phyloP scores from a whole-genome alignment of 805 yeast genomes.

The Saccharomyces mikatae region DNA sequence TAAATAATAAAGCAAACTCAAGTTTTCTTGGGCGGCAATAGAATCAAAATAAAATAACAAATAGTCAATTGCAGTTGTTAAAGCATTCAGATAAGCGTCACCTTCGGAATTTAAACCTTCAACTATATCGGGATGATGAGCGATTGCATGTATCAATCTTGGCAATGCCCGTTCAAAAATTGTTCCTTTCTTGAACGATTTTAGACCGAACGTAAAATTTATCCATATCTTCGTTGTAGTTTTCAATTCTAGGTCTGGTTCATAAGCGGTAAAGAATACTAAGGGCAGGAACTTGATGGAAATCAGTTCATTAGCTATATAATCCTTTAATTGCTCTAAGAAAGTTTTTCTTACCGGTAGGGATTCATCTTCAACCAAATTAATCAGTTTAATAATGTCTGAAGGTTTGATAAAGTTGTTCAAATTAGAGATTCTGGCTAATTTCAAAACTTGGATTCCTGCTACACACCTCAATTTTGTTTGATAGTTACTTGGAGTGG shows the following conservation, averaged over 20 bases:
- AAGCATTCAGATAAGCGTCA: slow-evolving; percentile 35
- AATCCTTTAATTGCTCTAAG: slow-evolving; percentile 41
- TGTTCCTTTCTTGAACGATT: slow-evolving; percentile 34
- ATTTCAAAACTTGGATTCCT: slow-evolving; percentile 54
- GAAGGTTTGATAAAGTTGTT: slow-evolving; percentile 45
- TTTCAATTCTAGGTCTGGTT: slow-evolving; percentile 49
- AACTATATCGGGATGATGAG: slow-evolving; percentile 54
- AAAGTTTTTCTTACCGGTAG: slow-evolving; percentile 48
- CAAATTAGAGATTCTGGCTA: slow-evolving; percentile 49
- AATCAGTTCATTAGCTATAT: slow-evolving; percentile 42
- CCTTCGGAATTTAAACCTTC: slow-evolving; percentile 40
- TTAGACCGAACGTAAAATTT: slow-evolving; percentile 40
- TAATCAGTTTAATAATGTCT: slow-evolving; percentile 45
- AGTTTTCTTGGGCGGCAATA: slow-evolving; percentile 56
- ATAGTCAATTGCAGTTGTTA: slow-evolving; percentile 49
- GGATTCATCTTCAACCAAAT: slow-evolving; percentile 61
- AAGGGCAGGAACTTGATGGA: slow-evolving; percentile 62
- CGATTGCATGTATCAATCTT: slow-evolving; percentile 57
- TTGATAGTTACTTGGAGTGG: slow-evolving; percentile 59
- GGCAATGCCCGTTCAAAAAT: slow-evolving; percentile 60
- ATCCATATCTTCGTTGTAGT: slow-evolving; percentile 61
- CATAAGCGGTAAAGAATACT: slow-evolving; percentile 68
- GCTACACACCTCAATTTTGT: slow-evolving; percentile 59
- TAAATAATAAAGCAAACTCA: slow-evolving; percentile 65
- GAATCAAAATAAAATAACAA: slow-evolving; percentile 51